phyloP scores from a whole-genome alignment of 176 grass and related monocot species.

The Zoysia pacifica region DNA sequence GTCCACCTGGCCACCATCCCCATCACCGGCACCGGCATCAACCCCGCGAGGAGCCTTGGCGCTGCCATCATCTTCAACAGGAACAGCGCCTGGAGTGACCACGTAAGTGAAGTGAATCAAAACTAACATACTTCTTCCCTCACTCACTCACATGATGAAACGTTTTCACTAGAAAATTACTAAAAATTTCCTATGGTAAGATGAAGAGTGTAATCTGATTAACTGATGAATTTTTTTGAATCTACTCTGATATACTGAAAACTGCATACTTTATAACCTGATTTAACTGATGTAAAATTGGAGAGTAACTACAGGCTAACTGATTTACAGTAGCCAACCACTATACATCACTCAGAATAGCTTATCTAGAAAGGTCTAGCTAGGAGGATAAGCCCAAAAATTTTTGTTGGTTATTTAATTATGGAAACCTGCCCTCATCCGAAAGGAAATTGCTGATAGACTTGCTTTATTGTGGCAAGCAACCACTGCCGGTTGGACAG shows the following conservation, averaged over 20 bases:
- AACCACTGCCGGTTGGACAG: constrained; percentile 29
- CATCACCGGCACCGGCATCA: constrained; percentile 98
- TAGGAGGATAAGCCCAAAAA: not conserved
- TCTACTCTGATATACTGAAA: not conserved
- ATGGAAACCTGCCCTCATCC: constrained; percentile 23
- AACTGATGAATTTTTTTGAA: not conserved
- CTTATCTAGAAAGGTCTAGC: constrained; percentile 6
- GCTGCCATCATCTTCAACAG: constrained; percentile 86
- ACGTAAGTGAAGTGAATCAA: constrained; percentile 50
- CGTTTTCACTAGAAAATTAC: not conserved
- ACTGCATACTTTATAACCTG: not conserved
- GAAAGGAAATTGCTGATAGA: constrained; percentile 10
- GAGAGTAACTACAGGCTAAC: not conserved
- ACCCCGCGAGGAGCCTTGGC: constrained; percentile 88
- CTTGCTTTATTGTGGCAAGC: constrained; percentile 25
- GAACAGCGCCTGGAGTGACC: constrained; percentile 66
- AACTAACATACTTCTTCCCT: not conserved
- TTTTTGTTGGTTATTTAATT: constrained; percentile 37
- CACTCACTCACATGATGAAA: not conserved
- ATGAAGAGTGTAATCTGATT: not conserved
- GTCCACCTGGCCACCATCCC: constrained; percentile 97
- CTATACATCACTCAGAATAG: constrained; percentile 1
- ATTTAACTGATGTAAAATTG: not conserved
- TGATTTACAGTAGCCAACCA: not conserved
- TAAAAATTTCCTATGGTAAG: not conserved